A percentile compares a stretch with the other conserved stretches of the same genome.
Conservation (phyloP, 2,329 filamentous ascomycete species). For the Aspergillus thermomutatus region DNA sequence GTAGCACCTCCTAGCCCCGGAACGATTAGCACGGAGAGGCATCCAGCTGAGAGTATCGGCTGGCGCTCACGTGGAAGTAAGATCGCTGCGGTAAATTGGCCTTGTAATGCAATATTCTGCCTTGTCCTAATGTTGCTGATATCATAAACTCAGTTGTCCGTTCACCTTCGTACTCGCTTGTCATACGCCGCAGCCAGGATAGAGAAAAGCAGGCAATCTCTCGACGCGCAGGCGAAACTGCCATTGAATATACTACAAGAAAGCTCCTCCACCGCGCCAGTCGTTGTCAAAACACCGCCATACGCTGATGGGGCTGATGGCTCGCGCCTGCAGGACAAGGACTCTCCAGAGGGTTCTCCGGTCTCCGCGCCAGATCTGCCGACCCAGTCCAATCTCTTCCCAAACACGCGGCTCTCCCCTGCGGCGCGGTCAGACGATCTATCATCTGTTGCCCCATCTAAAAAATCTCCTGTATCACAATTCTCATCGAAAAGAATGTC, state of each 20-base stretch:
- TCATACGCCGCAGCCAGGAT: constrained; percentile 95
- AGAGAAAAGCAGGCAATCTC: constrained; percentile 79
- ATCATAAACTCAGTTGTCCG: constrained; percentile 58
- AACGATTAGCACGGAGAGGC: constrained; percentile 31
- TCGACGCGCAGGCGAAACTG: constrained; percentile 69
- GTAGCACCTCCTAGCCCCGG: constrained; percentile 25
- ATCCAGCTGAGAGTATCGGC: constrained; percentile 71
- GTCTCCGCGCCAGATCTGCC: constrained; percentile 21
- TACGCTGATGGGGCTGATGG: constrained; percentile 33
- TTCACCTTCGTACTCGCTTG: constrained; percentile 76
- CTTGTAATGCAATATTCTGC: constrained; percentile 11
- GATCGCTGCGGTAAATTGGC: constrained; percentile 68
- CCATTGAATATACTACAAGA: constrained; percentile 70
- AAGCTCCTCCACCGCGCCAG: constrained; percentile 58
- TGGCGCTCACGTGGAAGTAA: constrained; percentile 64
- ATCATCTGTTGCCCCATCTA: constrained; percentile 10
- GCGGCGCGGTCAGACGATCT: constrained; percentile 10
- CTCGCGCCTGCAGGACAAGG: constrained; percentile 17
- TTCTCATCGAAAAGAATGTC: constrained; percentile 17
- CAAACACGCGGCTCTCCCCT: constrained; percentile 11
- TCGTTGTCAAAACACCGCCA: constrained; percentile 57
- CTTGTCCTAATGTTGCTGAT: constrained; percentile 13
- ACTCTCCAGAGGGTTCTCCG: constrained; percentile 20
- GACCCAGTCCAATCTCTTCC: constrained; percentile 10
- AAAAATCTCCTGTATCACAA: constrained; percentile 15